Base-by-base conservation (phyloP, 2,329 filamentous ascomycete species). In the Cercospora berteroae region DNA sequence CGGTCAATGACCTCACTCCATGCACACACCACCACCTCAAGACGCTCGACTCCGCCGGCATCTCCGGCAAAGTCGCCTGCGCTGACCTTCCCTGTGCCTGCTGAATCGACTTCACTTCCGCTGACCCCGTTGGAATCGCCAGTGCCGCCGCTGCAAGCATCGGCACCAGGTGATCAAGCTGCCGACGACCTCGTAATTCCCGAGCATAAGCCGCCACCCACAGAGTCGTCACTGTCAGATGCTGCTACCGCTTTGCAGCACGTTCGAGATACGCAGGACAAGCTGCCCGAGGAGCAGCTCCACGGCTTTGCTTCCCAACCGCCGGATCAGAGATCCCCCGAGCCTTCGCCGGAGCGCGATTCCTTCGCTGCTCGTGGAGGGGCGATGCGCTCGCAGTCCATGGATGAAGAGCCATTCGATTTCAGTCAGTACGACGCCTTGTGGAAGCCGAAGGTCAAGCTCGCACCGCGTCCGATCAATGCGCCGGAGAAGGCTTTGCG, bases 381-480 rank as follows among this genome's bases (percentile, higher is more conserved):
- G 3, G 12, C 25, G 25, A 64, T 63, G 56, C 61, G 66, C 57
- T 64, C 65, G 23, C 59, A 65, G 23, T 71, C 68, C 13, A 29
- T 67, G 50, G 75, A 79, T 75, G 78, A 86, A 75, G 78, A 84
- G 64, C 74, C 81, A 13, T 82, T 82, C 70, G 80, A 80, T 64
- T 75, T 75, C 65, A 79, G 80, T 68, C 83, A 83, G 63, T 82
- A 85, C 71, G 82, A 81, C 23, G 77, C 71, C 18, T 52, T 69
- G 8, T 72, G 81, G 73, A 93, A 91, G 75, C 90, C 90, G 52
- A 97, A 96, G 78, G 89, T 97, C 65, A 97, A 96, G 80, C 86
- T 97, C 52, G 95, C 89, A 1, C 94, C 95, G 9, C 87, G 94
- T 56, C 93, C 93, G 27, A 94, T 93, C 2, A 68, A 69, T 42